Base-by-base conservation (phyloP, 352 stramenopile genomes). In the Blastocystis sp. region DNA sequence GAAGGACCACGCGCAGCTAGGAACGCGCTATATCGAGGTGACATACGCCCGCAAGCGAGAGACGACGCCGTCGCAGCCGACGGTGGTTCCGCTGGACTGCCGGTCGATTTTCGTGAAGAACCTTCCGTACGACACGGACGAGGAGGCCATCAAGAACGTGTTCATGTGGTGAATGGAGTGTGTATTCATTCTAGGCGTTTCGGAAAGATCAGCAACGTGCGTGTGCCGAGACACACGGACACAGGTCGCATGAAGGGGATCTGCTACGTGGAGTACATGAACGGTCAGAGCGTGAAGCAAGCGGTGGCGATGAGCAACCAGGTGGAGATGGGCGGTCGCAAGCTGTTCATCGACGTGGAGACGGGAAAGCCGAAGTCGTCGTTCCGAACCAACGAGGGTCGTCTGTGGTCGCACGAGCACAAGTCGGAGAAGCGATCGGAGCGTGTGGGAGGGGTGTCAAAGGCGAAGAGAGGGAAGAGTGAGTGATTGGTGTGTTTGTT, bases 171-270 rank as follows among this genome's bases (percentile, higher is more conserved):
- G 56, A 61, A 36, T 18, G 21, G 0, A 21, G 21, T 61, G 29
- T 51, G 14, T 14, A 2, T 73, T 14, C 48, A 24, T 6, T 11
- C 34, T 76, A 87, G 64, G 64, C 90, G 77, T 34, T 97, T 92
- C 76, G 94, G 94, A 11, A 93, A 90, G 24, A 94, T 98, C 87
- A 87, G 90, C 16, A 96, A 93, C 84, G 91, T 98, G 14, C 92
- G 95, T 16, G 88, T 98, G 87, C 92, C 93, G 11, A 87, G 94
- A 54, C 97, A 95, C 91, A 93, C 96, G 77, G 90, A 95, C 87
- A 97, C 92, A 8, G 92, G 95, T 86, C 93, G 96, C 84, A 90
- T 93, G 18, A 98, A 98, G 89, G 95, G 95, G 63, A 97, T 98
- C 90, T 93, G 92, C 46, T 98, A 98, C 88, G 92, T 98, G 36